Percentiles rank a stretch among this genome's conserved stretches.
phyloP scores from a whole-genome alignment of 2,329 filamentous ascomycete genomes.

The Cytospora paraplurivora region DNA sequence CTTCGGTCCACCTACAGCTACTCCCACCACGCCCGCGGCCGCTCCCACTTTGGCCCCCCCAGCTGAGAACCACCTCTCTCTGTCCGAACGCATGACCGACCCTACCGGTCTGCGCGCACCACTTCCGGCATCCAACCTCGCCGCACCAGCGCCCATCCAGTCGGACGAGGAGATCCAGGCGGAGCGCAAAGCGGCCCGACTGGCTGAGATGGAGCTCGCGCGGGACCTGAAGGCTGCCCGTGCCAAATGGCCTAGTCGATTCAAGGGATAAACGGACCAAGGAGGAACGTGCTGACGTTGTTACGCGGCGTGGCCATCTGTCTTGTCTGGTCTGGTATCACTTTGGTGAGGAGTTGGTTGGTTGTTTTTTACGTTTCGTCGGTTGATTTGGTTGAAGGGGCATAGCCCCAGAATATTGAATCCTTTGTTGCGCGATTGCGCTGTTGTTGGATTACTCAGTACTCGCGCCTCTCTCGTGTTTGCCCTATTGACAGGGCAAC shows the following conservation, averaged over 20 bases:
- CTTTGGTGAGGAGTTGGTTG: not conserved
- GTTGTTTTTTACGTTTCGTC: not conserved
- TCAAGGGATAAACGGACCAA: not conserved
- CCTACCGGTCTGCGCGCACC: not conserved
- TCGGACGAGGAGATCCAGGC: not conserved
- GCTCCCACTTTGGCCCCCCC: not conserved
- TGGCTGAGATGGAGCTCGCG: not conserved
- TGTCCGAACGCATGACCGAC: constrained; percentile 3
- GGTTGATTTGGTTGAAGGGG: not conserved
- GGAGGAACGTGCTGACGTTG: not conserved
- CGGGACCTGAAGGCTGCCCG: not conserved
- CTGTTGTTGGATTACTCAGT: not conserved
- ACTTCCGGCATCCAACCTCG: not conserved
- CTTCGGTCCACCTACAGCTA: not conserved
- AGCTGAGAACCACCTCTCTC: not conserved
- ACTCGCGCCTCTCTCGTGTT: not conserved
- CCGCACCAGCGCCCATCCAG: not conserved
- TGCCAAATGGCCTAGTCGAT: not conserved
- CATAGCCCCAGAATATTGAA: not conserved
- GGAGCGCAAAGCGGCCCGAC: not conserved
- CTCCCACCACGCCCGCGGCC: not conserved
- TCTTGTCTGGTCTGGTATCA: not conserved
- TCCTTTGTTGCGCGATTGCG: not conserved
- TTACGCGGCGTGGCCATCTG: not conserved
- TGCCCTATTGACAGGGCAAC: too few relatives aligned